These are phyloP conservation scores for Vanrija sp. DNA, from an alignment of 1,284 basidiomycete genomes.

Conservation along the genomic window DNA sequence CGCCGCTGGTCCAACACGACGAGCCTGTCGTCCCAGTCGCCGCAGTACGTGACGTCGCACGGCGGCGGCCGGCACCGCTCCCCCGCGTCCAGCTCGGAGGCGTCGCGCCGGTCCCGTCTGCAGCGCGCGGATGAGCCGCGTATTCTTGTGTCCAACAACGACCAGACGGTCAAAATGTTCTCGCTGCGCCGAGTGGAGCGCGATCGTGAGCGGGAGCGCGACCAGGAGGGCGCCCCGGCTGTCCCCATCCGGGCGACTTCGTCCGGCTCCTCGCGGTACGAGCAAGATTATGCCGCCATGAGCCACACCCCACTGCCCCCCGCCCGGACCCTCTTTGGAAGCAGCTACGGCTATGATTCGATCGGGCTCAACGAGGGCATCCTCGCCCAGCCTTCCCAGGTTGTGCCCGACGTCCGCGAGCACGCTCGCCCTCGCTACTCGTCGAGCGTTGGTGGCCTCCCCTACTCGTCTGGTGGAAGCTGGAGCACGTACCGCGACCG, in stretches of 20 bases:
- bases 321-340: conserved; percentile 7
- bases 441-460: too few relatives aligned
- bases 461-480: too few relatives aligned
- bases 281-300: background rate
- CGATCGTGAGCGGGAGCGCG: background rate
- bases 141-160: conserved; percentile 47
- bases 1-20: background rate
- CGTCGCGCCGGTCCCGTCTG: background rate
- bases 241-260: conserved; percentile 7
- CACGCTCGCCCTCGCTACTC: background rate
- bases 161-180: conserved; percentile 47
- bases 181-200: conserved; percentile 19
- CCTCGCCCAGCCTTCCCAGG: conserved; percentile 1
- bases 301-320: conserved; percentile 1
- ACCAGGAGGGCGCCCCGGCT: background rate
- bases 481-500: too few relatives aligned
- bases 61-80: conserved; percentile 11
- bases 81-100: conserved; percentile 8
- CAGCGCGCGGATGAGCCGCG: conserved; percentile 35
- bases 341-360: conserved; percentile 9
- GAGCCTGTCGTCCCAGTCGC: background rate
- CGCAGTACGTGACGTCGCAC: conserved; percentile 22
- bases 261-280: conserved; percentile 5
- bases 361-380: conserved; percentile 15
- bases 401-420: background rate